Conservation (phyloP, 1,284 basidiomycete genomes). For the Cutaneotrichosporon sp. region DNA sequence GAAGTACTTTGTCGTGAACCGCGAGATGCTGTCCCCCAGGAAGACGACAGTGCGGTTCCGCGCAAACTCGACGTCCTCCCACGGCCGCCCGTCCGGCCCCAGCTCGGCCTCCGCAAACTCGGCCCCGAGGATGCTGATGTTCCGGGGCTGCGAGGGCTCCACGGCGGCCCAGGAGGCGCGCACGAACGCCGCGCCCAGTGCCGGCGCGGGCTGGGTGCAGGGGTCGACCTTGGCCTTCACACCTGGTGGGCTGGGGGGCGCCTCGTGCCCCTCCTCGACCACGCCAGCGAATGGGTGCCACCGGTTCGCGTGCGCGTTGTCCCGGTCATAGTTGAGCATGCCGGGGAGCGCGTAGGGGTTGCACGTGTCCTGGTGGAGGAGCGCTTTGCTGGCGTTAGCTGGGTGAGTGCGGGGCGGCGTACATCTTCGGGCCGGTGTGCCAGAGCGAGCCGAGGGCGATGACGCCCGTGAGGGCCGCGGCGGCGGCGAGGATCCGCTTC, state of each 20-base stretch:
- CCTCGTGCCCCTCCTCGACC: neutral
- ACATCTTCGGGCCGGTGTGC: too few species aligned
- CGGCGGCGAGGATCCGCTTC: too few species aligned
- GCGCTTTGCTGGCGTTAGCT: neutral
- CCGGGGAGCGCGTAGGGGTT: conserved; percentile 12
- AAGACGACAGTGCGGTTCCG: conserved; percentile 22
- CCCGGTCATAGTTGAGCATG: neutral
- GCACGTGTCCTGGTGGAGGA: neutral
- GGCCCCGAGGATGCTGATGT: neutral
- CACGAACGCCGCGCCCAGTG: conserved; percentile 16
- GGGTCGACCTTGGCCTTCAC: neutral
- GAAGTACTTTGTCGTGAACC: conserved; percentile 17
- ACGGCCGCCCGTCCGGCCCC: conserved; percentile 18
- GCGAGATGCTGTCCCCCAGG: conserved; percentile 22
- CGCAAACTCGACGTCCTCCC: conserved; percentile 26
- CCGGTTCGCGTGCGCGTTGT: conserved; percentile 21
- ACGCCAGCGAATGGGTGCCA: conserved; percentile 21
- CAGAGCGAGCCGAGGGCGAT: too few species aligned
- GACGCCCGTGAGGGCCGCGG: too few species aligned
- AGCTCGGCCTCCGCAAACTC: conserved; percentile 1
- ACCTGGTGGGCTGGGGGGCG: neutral
- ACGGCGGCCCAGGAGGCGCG: conserved; percentile 11
- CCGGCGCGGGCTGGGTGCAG: conserved; percentile 7
- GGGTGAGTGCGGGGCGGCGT: neutral
- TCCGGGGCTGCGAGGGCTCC: neutral